A percentile compares a stretch with the other conserved stretches of the same genome.
phyloP scores from a whole-genome alignment of 2,329 filamentous ascomycete species.

The Chaetomiaceae sp. region DNA sequence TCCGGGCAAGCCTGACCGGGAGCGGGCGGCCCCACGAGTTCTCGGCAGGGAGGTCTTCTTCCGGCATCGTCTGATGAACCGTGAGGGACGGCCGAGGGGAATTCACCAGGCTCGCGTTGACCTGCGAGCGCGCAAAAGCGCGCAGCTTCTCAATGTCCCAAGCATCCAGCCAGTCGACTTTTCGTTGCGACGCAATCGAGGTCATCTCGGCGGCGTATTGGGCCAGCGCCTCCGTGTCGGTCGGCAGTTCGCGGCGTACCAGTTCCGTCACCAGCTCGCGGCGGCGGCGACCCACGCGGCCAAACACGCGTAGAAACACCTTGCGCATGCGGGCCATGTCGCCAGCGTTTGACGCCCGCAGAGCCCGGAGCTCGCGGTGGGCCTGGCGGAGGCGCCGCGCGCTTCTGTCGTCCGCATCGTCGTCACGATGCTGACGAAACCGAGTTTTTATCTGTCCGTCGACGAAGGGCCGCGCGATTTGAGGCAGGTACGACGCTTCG shows the following conservation, averaged over 20 bases:
- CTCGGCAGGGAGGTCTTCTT: conserved; percentile 32
- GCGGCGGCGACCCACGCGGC: conserved; percentile 45
- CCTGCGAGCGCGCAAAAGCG: conserved; percentile 38
- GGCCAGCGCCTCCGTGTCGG: conserved; percentile 38
- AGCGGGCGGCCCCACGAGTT: conserved; percentile 47
- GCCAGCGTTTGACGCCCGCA: conserved; percentile 50
- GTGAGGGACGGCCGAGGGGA: conserved; percentile 27
- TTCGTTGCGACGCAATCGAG: conserved; percentile 4
- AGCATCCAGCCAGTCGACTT: conserved; percentile 39
- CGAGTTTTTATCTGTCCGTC: conserved; percentile 37
- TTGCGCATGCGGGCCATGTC: conserved; percentile 40
- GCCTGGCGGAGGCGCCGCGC: conserved; percentile 35
- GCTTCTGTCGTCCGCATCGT: conserved; percentile 16
- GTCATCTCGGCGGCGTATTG: conserved; percentile 21
- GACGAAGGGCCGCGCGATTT: conserved; percentile 41
- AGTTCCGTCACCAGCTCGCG: conserved; percentile 41
- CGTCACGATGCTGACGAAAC: conserved; percentile 38
- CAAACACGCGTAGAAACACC: conserved; percentile 46
- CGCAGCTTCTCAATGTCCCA: conserved; percentile 45
- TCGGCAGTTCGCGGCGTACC: conserved; percentile 32
- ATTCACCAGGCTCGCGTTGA: conserved; percentile 25
- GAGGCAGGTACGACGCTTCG: conserved; percentile 54
- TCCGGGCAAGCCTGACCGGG: conserved; percentile 33
- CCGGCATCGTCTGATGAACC: conserved; percentile 31
- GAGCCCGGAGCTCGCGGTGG: conserved; percentile 37